These are phyloP conservation scores for Sesbania bispinosa DNA, from an alignment of 306 rosid genomes.

Conservation along the genomic window DNA sequence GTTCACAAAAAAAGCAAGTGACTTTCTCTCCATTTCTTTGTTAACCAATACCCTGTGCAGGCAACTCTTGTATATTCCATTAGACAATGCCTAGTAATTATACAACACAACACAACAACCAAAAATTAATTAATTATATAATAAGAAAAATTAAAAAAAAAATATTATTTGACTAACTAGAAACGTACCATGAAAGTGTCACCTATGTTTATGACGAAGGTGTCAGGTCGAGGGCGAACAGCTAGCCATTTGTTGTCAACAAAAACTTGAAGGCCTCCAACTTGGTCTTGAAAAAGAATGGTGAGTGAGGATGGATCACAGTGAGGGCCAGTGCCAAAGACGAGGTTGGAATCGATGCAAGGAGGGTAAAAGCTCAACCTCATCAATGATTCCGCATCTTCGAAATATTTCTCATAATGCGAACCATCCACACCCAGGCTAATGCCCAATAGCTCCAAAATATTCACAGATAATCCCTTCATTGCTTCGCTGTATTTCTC, in stretches of 20 bases:
- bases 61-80: slow-evolving; percentile 58
- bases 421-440: slow-evolving; percentile 50
- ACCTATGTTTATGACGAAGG: slow-evolving; percentile 63
- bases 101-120: no score
- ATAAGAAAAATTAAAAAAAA: no score
- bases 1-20: slow-evolving; percentile 35
- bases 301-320: slow-evolving; percentile 68
- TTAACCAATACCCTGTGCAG: slow-evolving; percentile 50
- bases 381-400: slow-evolving; percentile 57
- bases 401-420: slow-evolving; percentile 35
- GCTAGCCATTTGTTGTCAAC: slow-evolving; percentile 50
- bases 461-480: slow-evolving; percentile 32
- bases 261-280: slow-evolving; percentile 58
- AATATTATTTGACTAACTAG: no score
- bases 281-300: slow-evolving; percentile 65
- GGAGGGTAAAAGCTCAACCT: slow-evolving; percentile 64
- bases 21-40: slow-evolving; percentile 35
- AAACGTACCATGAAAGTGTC: slow-evolving; percentile 65
- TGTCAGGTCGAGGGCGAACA: slow-evolving; percentile 42
- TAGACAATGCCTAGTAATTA: slow-evolving; percentile 47
- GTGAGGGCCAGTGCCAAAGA: slow-evolving; percentile 73
- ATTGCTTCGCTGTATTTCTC: slow-evolving; percentile 60
- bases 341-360: slow-evolving; percentile 37
- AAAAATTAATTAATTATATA: no score
- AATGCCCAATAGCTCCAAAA: slow-evolving; percentile 57